Evolutionary conservation across 108 stramenopile genomes (phyloP).

Genomic region (Chaetoceros muelleri): DNA sequence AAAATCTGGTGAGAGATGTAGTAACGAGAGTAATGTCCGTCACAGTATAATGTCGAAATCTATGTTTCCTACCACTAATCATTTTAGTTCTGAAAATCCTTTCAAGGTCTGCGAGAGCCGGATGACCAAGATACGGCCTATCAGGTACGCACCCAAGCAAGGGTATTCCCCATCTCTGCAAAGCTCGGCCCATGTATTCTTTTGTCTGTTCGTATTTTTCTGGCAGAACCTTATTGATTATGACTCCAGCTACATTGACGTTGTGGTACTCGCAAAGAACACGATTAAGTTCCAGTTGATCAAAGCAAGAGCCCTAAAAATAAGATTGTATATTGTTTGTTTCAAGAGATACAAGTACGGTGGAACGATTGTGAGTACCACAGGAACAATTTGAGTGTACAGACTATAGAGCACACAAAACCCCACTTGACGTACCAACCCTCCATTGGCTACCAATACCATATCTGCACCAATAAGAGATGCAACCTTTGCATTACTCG

Average conservation of each 20-base stretch:
- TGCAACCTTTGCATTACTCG: slow-evolving; percentile 92
- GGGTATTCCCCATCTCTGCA: slow-evolving; percentile 83
- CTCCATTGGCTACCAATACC: slow-evolving; percentile 88
- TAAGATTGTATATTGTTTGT: neutral
- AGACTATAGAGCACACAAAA: no score
- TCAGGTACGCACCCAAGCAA: slow-evolving; percentile 89
- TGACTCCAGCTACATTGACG: slow-evolving; percentile 84
- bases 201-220: slow-evolving; percentile 86
- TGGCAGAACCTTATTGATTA: slow-evolving; percentile 93
- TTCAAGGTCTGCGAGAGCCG: slow-evolving; percentile 87
- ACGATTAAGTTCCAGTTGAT: slow-evolving; percentile 90
- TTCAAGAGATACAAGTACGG: neutral
- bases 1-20: slow-evolving; percentile 68
- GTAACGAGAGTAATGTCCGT: slow-evolving; percentile 84
- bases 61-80: slow-evolving; percentile 57
- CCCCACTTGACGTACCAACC: slow-evolving; percentile 45
- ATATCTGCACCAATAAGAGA: slow-evolving; percentile 78
- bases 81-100: slow-evolving; percentile 59
- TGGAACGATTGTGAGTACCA: neutral
- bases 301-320: slow-evolving; percentile 69
- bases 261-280: slow-evolving; percentile 74
- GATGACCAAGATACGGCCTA: slow-evolving; percentile 82
- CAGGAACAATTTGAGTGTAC: neutral
- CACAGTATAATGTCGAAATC: slow-evolving; percentile 76
- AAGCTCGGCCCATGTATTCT: slow-evolving; percentile 62